phyloP scores from a whole-genome alignment of 164 flowering plant species.

The Kingdonia uniflora region DNA sequence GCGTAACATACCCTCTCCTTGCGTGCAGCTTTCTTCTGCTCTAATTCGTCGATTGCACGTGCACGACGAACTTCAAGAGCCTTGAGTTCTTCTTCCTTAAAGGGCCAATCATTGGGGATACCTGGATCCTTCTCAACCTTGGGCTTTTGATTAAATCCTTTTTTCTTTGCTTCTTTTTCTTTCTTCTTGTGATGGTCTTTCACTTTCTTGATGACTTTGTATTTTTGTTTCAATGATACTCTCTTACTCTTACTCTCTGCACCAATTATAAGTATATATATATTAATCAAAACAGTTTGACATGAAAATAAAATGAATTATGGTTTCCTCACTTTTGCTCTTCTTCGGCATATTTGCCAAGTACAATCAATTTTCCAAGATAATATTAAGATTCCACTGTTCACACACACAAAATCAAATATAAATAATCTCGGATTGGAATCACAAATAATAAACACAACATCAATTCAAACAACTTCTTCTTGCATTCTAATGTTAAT shows the following conservation, averaged over 20 bases:
- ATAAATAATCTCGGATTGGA: too few relatives aligned
- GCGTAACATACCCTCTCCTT: conserved; percentile 68
- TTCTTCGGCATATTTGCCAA: conserved; percentile 27
- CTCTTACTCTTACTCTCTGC: conserved; percentile 96
- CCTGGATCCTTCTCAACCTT: conserved; percentile 96
- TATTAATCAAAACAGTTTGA: background rate
- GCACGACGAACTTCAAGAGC: conserved; percentile 84
- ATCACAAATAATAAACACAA: too few relatives aligned
- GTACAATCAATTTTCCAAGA: too few relatives aligned
- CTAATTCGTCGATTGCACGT: conserved; percentile 63
- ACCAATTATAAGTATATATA: background rate
- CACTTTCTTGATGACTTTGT: conserved; percentile 74
- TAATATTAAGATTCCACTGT: too few relatives aligned
- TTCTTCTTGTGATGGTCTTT: conserved; percentile 93
- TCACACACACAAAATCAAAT: too few relatives aligned
- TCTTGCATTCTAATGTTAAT: too few relatives aligned
- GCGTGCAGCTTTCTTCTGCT: conserved; percentile 84
- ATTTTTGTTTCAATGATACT: conserved; percentile 68
- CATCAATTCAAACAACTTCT: too few relatives aligned
- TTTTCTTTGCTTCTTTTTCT: conserved; percentile 93
- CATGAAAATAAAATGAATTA: background rate
- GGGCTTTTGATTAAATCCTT: conserved; percentile 26
- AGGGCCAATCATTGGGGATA: conserved; percentile 95
- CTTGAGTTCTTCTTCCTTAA: conserved; percentile 94
- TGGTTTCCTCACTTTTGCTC: conserved; percentile 24